Evolutionary conservation across 495 filamentous ascomycete genomes (phyloP).

Genomic region (Aspergillus saccharolyticus): DNA sequence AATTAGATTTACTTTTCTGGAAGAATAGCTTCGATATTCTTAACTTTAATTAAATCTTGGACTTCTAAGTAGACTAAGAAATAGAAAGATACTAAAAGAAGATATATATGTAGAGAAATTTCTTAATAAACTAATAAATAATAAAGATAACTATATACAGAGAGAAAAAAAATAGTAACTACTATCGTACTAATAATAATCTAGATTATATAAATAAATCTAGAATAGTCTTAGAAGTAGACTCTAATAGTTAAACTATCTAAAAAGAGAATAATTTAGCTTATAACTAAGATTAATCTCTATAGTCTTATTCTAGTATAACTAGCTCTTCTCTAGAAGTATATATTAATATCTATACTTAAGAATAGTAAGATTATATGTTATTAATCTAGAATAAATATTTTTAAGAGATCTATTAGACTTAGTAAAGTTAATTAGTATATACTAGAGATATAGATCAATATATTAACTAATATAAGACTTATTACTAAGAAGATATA

Average conservation of each 20-base stretch:
- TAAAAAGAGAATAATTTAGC: too few relatives aligned
- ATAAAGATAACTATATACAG: background rate
- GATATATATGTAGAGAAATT: background rate
- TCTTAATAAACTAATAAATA: background rate
- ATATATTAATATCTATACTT: background rate
- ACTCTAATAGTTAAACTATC: too few relatives aligned
- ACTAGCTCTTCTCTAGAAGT: too few relatives aligned
- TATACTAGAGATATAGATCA: background rate
- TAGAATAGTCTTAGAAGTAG: too few relatives aligned
- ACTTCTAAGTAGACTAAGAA: background rate
- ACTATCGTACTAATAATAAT: background rate
- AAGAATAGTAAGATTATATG: too few relatives aligned
- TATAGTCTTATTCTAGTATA: background rate
- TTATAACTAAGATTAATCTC: background rate
- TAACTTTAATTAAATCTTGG: background rate
- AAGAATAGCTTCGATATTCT: background rate
- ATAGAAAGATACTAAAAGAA: background rate
- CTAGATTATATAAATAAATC: background rate
- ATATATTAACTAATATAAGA: background rate
- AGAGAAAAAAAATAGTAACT: too few relatives aligned
- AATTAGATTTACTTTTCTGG: background rate
- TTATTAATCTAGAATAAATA: too few relatives aligned
- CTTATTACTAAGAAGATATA: background rate
- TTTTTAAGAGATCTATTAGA: too few relatives aligned
- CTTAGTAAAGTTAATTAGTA: too few relatives aligned